A percentile compares a stretch with the other conserved stretches of the same genome.
phyloP scores from a whole-genome alignment of 176 grass and related monocot species.

The Lolium rigidum region DNA sequence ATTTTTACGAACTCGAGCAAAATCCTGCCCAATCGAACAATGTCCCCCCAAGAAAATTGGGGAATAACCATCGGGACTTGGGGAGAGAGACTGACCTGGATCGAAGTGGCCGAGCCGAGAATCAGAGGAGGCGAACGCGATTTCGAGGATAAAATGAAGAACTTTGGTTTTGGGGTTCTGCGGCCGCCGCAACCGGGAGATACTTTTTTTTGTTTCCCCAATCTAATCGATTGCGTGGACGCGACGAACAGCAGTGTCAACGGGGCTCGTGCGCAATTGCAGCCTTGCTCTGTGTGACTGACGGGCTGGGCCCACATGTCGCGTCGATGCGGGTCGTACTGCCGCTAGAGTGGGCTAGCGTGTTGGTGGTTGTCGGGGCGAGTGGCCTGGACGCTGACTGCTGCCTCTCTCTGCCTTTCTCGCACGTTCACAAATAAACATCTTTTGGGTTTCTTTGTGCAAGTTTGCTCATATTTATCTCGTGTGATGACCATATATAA shows the following conservation, averaged over 20 bases:
- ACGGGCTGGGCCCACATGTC: neutral
- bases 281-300: neutral
- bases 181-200: conserved; percentile 14
- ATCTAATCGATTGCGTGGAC: conserved; percentile 33
- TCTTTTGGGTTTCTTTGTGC: no score
- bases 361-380: no score
- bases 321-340: no score
- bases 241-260: conserved; percentile 13
- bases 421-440: no score
- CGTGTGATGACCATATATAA: no score
- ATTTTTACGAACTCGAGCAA: neutral
- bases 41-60: neutral
- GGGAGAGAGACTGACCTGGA: conserved; percentile 28
- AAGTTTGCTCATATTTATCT: no score
- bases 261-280: neutral
- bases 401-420: no score
- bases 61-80: neutral
- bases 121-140: neutral
- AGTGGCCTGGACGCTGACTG: no score
- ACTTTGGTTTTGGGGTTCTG: neutral
- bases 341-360: no score
- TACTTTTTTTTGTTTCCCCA: neutral
- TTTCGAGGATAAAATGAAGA: neutral
- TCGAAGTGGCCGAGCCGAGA: conserved; percentile 20
- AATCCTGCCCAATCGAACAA: neutral